phyloP scores from a whole-genome alignment of 139 green algal species.

The Pedinophyceae sp. region DNA sequence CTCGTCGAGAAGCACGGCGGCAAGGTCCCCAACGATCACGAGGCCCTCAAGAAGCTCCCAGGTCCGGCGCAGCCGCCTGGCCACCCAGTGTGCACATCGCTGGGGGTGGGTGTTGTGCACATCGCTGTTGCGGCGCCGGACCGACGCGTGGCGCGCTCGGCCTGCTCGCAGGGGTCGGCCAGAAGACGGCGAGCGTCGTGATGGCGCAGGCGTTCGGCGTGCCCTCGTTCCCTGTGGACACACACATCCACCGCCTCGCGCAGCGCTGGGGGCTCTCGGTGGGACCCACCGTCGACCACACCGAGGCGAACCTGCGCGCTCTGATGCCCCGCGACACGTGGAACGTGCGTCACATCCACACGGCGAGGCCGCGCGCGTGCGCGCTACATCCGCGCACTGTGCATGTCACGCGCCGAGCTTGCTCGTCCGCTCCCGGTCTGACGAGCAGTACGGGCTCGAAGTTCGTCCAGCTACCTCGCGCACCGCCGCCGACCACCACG shows the following conservation, averaged over 20 bases:
- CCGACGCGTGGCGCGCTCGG: background rate
- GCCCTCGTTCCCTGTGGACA: constrained; percentile 73
- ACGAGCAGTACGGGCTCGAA: no score
- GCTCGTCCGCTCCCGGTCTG: background rate
- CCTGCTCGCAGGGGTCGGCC: constrained; percentile 17
- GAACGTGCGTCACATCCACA: constrained; percentile 30
- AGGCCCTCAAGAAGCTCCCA: no score
- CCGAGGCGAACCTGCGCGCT: constrained; percentile 56
- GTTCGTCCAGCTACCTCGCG: no score
- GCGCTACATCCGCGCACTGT: background rate
- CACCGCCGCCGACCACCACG: no score
- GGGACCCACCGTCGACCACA: background rate
- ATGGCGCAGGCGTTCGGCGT: constrained; percentile 41
- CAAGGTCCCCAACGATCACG: constrained; percentile 8
- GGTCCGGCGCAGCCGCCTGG: no score
- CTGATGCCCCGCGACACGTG: constrained; percentile 37
- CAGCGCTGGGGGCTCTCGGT: constrained; percentile 14
- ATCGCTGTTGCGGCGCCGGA: no score
- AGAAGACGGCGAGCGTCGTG: constrained; percentile 68
- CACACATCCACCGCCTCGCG: constrained; percentile 72
- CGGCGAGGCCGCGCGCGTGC: background rate
- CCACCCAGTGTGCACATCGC: no score
- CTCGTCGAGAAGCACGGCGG: constrained; percentile 49
- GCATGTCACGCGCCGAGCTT: background rate
- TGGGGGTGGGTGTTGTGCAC: no score